These are phyloP conservation scores for Calendula officinalis DNA, from an alignment of 129 eudicot species.

Conservation along the genomic window DNA sequence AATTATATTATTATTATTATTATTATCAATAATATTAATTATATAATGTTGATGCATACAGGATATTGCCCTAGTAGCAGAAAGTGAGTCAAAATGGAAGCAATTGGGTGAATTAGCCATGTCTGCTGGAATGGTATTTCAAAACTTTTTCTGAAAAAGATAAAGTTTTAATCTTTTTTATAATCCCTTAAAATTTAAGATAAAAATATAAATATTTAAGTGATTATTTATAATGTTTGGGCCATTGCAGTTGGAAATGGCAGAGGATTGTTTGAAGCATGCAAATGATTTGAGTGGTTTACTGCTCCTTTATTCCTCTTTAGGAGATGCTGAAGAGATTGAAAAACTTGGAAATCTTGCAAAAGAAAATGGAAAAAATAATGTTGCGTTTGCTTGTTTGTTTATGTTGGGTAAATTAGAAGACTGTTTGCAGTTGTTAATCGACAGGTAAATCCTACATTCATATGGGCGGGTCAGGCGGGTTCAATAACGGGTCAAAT, in stretches of 20 bases:
- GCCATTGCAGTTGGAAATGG: slow-evolving; percentile 73
- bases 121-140: slow-evolving; percentile 78
- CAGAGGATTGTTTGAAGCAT: slow-evolving; percentile 47
- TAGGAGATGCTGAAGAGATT: slow-evolving; percentile 47
- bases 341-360: slow-evolving; percentile 69
- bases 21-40: no score
- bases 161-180: not conserved
- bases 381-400: slow-evolving; percentile 85
- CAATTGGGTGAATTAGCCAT: slow-evolving; percentile 75
- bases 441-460: slow-evolving; percentile 54
- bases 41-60: slow-evolving; percentile 26
- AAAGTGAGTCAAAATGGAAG: slow-evolving; percentile 37
- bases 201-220: no score
- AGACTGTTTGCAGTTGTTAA: slow-evolving; percentile 81
- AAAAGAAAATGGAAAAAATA: slow-evolving; percentile 79
- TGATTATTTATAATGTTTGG: not conserved
- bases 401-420: slow-evolving; percentile 89
- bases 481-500: not conserved
- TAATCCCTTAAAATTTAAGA: no score
- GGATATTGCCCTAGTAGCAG: slow-evolving; percentile 44
- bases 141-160: not conserved
- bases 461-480: not conserved
- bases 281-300: slow-evolving; percentile 35
- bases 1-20: not conserved
- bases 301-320: slow-evolving; percentile 29